Conservation (phyloP, 257 asterid species). For the Rauvolfia tetraphylla region DNA sequence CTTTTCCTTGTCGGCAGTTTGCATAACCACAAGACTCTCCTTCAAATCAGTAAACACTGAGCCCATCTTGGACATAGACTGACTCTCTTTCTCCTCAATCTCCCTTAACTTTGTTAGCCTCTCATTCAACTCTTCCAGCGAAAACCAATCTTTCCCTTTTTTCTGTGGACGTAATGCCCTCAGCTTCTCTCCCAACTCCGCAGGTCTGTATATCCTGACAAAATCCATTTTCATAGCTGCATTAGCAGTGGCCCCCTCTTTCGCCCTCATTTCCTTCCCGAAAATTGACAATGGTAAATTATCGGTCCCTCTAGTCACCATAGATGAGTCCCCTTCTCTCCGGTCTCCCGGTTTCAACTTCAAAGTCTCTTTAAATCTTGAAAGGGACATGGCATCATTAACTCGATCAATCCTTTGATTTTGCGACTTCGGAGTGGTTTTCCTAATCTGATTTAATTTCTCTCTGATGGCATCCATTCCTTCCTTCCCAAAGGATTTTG, state of each 20-base stretch:
- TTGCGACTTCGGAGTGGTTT: background rate
- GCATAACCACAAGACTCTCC: constrained; percentile 5
- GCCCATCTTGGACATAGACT: background rate
- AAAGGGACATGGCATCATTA: constrained; percentile 2
- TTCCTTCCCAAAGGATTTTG: background rate
- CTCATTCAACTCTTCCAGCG: constrained; percentile 61
- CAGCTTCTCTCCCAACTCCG: constrained; percentile 60
- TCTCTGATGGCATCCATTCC: constrained; percentile 16
- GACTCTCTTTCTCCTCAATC: constrained; percentile 30
- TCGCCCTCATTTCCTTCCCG: constrained; percentile 13
- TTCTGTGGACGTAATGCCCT: constrained; percentile 58
- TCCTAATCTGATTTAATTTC: constrained; percentile 7
- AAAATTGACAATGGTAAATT: constrained; percentile 6
- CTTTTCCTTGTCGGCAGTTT: background rate
- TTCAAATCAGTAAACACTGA: background rate
- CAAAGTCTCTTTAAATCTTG: constrained; percentile 12
- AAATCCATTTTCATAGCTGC: constrained; percentile 11
- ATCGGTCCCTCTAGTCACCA: constrained; percentile 20
- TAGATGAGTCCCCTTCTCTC: constrained; percentile 4
- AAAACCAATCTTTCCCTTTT: constrained; percentile 54
- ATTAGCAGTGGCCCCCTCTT: background rate
- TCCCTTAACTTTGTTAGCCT: constrained; percentile 48
- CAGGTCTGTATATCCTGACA: constrained; percentile 17
- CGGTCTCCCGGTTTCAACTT: constrained; percentile 11
- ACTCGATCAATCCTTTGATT: constrained; percentile 1